Evolutionary conservation across 2,329 filamentous ascomycete genomes (phyloP), one percentile per base, ranked within the genome.

Genomic region (Cadophora gregata): DNA sequence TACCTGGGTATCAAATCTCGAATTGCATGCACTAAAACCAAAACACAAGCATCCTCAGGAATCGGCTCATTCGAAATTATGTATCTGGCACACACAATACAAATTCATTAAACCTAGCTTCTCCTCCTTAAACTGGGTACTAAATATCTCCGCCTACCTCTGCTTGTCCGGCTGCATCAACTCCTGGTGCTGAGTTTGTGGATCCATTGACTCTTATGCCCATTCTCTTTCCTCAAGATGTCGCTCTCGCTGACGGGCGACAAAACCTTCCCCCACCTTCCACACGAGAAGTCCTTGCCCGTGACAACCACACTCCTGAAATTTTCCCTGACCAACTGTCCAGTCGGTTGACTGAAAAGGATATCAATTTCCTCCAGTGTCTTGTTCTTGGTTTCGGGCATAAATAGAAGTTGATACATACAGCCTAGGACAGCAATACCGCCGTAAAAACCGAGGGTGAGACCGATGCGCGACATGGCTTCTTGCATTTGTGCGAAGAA

Each of bases 371-470:
- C 90, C 78, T 92, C 90, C 0, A 92, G 83, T 1, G 85, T 85
- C 77, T 81, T 81, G 63, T 77, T 86, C 81, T 91, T 91, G 2
- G 89, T 92, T 81, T 92, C 89, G 0, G 88, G 89, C 90, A 92
- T 92, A 79, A 92, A 92, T 59, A 92, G 76, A 56, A 92, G 81
- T 79, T 92, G 90, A 77, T 92, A 92, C 71, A 91, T 80, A 85
- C 88, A 90, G 14, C 89, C 90, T 0, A 92, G 10, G 0, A 90
- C 83, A 0, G 90, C 90, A 63, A 92, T 92, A 19, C 90, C 90
- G 4, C 90, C 90, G 76, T 91, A 93, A 78, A 93, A 92, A 2
- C 90, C 90, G 0, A 92, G 82, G 0, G 86, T 82, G 0, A 92
- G 80, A 10, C 90, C 90, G 1, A 88, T 91, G 38, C 79, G 81